phyloP scores from a whole-genome alignment of 129 eudicot genomes.

The Artemisia argyi region DNA sequence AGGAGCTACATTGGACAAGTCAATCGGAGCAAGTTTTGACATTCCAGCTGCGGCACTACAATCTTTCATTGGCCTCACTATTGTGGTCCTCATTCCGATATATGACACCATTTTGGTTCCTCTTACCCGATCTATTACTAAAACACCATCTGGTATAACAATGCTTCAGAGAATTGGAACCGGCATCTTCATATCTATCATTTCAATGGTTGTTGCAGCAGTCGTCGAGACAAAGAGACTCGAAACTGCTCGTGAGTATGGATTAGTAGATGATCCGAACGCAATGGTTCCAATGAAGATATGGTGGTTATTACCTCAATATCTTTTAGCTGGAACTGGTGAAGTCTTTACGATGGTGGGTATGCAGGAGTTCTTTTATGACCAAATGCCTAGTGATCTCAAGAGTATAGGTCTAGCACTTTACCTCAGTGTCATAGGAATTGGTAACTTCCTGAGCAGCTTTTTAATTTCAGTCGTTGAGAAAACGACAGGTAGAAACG shows the following conservation, averaged over 20 bases:
- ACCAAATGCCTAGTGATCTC: slow-evolving; percentile 10
- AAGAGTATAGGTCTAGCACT: slow-evolving; percentile 56
- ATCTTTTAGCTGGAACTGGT: slow-evolving; percentile 45
- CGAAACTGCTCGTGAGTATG: slow-evolving; percentile 31
- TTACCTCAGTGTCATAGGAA: slow-evolving; percentile 51
- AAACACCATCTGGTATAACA: slow-evolving; percentile 53
- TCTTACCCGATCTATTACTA: slow-evolving; percentile 38
- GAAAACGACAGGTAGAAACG: slow-evolving; percentile 33
- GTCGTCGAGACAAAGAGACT: slow-evolving; percentile 54
- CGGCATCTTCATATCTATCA: slow-evolving; percentile 41
- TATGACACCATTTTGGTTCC: slow-evolving; percentile 68
- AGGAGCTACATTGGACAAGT: slow-evolving; percentile 64
- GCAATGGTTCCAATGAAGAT: slow-evolving; percentile 17
- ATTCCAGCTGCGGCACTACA: slow-evolving; percentile 71
- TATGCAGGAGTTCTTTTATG: slow-evolving; percentile 68
- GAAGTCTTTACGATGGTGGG: slow-evolving; percentile 57
- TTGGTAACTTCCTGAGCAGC: slow-evolving; percentile 65
- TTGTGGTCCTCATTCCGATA: slow-evolving; percentile 48
- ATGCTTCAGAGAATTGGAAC: slow-evolving; percentile 51
- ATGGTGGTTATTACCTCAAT: slow-evolving; percentile 74
- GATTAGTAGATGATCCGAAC: slow-evolving; percentile 27
- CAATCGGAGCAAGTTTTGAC: slow-evolving; percentile 38
- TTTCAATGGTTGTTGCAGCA: slow-evolving; percentile 43
- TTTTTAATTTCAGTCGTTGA: slow-evolving; percentile 44
- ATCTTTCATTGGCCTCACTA: slow-evolving; percentile 33